phyloP scores from a whole-genome alignment of 257 asterid genomes.

The Vinca minor region DNA sequence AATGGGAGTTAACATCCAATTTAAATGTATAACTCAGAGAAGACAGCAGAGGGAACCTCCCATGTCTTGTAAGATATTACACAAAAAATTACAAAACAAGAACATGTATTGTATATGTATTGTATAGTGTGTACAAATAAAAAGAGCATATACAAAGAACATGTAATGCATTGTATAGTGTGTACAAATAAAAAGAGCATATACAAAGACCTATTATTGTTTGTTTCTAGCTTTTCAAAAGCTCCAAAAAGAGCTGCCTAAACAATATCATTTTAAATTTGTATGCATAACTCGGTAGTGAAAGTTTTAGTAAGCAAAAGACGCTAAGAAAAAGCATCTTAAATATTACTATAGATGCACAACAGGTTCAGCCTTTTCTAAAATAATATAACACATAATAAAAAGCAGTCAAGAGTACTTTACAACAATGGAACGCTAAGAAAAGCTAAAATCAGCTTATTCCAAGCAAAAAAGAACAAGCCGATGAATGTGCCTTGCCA shows the following conservation, averaged over 20 bases:
- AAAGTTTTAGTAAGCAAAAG: neutral
- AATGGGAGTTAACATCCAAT: no score
- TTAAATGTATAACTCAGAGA: no score
- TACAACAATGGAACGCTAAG: neutral
- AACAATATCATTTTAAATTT: neutral
- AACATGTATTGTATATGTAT: no score
- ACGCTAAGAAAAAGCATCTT: neutral
- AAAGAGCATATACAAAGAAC: neutral
- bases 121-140: no score
- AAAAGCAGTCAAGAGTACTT: neutral
- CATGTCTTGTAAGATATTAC: neutral
- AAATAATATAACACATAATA: neutral
- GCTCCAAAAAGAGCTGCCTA: neutral
- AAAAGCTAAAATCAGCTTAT: neutral
- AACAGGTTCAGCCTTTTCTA: neutral
- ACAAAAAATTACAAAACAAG: neutral
- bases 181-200: neutral
- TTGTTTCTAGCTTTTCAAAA: neutral
- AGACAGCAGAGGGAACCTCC: no score
- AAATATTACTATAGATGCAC: neutral
- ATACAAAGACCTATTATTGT: neutral
- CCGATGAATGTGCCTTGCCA: neutral
- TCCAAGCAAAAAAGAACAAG: no score
- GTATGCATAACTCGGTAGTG: neutral
- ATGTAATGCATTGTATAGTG: no score